Base-by-base conservation (phyloP, 768 basidiomycete species). In the Trametes punicea region DNA sequence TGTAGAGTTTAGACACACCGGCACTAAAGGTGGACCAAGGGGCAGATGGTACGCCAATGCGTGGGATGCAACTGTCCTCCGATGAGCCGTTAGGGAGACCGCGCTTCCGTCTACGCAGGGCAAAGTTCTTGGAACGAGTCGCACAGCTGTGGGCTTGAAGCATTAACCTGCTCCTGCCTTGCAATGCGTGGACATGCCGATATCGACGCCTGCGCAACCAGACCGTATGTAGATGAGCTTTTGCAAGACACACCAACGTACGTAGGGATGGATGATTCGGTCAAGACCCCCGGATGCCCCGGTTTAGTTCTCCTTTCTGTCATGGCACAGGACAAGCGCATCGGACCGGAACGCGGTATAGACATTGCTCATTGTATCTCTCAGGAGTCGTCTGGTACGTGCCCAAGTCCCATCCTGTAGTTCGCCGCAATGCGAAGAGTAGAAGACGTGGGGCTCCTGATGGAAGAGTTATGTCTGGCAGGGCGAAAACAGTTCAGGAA, bases 401-500 rank as follows among this genome's bases (percentile, higher is more conserved):
- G 9, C 34, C 34, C 18, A 20, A 9, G 13, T 36, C n/a, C 34
- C 34, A 16, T 16, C 15, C 15, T 7, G 9, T 36, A n/a, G n/a
- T n/a, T n/a, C n/a, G n/a, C n/a, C n/a, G n/a, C n/a, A n/a, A n/a
- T n/a, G n/a, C n/a, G n/a, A n/a, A n/a, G n/a, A n/a, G n/a, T n/a
- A n/a, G n/a, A n/a, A n/a, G n/a, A n/a, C n/a, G n/a, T n/a, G n/a
- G n/a, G n/a, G n/a, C n/a, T n/a, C n/a, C 30, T 46, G 52, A 54
- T 54, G 16, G 52, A 54, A 54, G 52, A 13, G 16, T 26, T 46
- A 46, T n/a, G 52, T 54, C 42, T 29, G 36, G 42, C 52, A 18
- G 34, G 26, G 21, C 15, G 21, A 6, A 13, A 18, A n/a, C 31
- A 30, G 18, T n/a, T n/a, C 26, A 45, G 45, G 52, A 18, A 34